These are phyloP conservation scores for Asterionellopsis glacialis DNA, from an alignment of 108 stramenopile species.

Conservation along the genomic window DNA sequence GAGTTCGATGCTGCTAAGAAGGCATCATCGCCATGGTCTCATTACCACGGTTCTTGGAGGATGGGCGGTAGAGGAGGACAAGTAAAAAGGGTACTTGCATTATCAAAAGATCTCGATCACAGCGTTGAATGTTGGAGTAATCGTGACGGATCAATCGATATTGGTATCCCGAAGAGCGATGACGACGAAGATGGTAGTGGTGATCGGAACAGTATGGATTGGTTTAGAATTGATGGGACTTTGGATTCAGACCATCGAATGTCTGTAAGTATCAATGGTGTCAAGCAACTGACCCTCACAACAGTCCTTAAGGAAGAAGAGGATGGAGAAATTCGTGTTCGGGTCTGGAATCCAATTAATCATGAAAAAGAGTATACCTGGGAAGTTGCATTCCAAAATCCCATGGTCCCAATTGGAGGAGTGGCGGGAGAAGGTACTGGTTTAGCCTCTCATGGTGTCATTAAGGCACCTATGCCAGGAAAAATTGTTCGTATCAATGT, in stretches of 20 bases:
- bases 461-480: conserved; percentile 87
- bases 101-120: conserved; percentile 12
- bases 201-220: not conserved
- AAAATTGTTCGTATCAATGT: conserved; percentile 58
- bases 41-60: conserved; percentile 41
- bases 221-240: conserved; percentile 1
- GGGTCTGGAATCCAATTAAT: conserved; percentile 27
- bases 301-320: conserved; percentile 16
- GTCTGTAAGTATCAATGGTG: not conserved
- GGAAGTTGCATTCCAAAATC: not conserved
- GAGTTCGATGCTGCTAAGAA: conserved; percentile 10
- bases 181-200: not conserved
- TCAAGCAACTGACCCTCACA: not conserved
- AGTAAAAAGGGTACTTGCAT: conserved; percentile 4
- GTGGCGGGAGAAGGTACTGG: not conserved
- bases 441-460: conserved; percentile 8
- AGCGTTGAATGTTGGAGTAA: conserved; percentile 21
- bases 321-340: conserved; percentile 16
- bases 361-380: not conserved
- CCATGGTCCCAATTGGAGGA: not conserved
- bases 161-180: not conserved
- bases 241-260: conserved; percentile 1
- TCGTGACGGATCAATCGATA: conserved; percentile 47
- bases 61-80: conserved; percentile 16
- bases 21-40: conserved; percentile 29